phyloP scores from a whole-genome alignment of 495 filamentous ascomycete species.

The Cladorrhinum samala region DNA sequence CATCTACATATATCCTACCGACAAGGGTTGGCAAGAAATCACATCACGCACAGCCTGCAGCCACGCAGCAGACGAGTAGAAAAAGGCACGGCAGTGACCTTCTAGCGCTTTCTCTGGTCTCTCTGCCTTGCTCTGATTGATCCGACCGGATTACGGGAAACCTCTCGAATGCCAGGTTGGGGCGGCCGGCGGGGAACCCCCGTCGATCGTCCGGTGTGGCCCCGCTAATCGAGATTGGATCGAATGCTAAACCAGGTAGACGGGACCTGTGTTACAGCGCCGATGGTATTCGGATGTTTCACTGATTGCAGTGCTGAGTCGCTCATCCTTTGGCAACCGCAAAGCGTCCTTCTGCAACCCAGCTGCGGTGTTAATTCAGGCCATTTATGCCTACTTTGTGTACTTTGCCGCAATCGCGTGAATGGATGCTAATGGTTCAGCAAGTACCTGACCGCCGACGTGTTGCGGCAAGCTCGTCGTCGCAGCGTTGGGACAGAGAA shows the following conservation, averaged over 20 bases:
- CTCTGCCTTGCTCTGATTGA: constrained; percentile 15
- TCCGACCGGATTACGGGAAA: constrained; percentile 21
- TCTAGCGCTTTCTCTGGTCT: too few relatives aligned
- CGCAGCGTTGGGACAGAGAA: too few relatives aligned
- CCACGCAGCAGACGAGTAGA: too few relatives aligned
- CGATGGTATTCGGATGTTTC: neutral
- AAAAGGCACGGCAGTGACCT: neutral
- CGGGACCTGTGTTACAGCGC: constrained; percentile 14
- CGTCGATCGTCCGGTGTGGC: constrained; percentile 17
- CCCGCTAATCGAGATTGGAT: constrained; percentile 28
- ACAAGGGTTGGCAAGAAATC: neutral
- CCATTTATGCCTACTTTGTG: too few relatives aligned
- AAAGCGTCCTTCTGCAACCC: too few relatives aligned
- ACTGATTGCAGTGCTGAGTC: neutral
- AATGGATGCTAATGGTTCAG: too few relatives aligned
- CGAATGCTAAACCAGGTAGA: constrained; percentile 19
- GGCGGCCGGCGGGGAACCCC: constrained; percentile 3
- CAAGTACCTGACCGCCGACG: too few relatives aligned
- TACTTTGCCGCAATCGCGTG: too few relatives aligned
- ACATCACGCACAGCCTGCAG: neutral
- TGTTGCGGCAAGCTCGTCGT: too few relatives aligned
- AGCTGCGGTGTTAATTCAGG: too few relatives aligned
- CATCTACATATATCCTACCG: too few relatives aligned
- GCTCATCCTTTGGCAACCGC: too few relatives aligned
- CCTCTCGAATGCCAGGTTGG: neutral